Percentiles rank a stretch among this genome's conserved stretches.
These are phyloP conservation scores for Candida endomychidarum DNA, from an alignment of 805 yeast species.

Conservation along the genomic window DNA sequence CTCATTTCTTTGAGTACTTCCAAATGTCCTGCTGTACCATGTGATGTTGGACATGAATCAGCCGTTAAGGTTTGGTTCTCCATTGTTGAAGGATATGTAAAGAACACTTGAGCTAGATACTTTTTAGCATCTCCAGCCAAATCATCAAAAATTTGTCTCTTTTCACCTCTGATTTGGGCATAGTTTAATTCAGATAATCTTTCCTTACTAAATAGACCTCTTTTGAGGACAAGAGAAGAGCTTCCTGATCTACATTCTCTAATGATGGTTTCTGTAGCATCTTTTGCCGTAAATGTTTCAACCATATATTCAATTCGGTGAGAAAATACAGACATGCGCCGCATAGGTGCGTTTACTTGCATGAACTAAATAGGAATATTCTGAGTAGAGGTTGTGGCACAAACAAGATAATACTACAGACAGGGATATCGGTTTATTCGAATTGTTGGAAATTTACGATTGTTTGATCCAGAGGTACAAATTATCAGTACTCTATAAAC, in stretches of 20 bases:
- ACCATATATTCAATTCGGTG: too few relatives aligned
- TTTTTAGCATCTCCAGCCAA: not conserved
- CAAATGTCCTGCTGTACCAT: not conserved
- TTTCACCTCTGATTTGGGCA: not conserved
- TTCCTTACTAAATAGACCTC: not conserved
- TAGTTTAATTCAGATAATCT: not conserved
- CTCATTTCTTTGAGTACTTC: not conserved
- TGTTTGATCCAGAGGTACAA: too few relatives aligned
- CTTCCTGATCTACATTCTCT: not conserved
- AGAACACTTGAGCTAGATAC: not conserved
- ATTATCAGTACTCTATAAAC: too few relatives aligned
- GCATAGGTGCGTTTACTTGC: too few relatives aligned
- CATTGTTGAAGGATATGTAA: constrained; percentile 2
- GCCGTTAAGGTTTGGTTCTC: not conserved
- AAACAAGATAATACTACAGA: too few relatives aligned
- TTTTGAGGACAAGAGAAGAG: not conserved
- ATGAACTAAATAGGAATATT: too few relatives aligned
- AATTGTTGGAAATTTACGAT: too few relatives aligned
- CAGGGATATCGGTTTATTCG: too few relatives aligned
- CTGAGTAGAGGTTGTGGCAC: too few relatives aligned
- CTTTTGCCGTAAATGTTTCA: not conserved
- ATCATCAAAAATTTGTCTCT: not conserved
- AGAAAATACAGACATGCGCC: too few relatives aligned
- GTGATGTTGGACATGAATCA: not conserved
- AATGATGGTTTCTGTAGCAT: not conserved